These are phyloP conservation scores for Scutellaria baicalensis DNA, from an alignment of 257 asterid species.

Conservation along the genomic window DNA sequence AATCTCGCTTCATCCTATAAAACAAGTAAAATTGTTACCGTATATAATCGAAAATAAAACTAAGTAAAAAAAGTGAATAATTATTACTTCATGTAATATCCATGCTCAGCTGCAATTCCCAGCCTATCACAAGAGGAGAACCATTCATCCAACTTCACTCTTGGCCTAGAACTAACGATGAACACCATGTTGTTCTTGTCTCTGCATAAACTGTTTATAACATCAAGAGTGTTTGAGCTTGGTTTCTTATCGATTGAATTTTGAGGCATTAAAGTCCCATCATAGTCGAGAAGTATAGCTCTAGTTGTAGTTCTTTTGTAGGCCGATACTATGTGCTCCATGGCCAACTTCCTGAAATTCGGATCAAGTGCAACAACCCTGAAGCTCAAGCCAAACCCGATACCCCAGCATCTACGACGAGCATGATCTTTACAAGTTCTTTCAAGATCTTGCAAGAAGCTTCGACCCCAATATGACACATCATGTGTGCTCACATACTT, in stretches of 20 bases:
- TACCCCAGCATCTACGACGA: constrained; percentile 82
- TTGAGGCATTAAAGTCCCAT: constrained; percentile 89
- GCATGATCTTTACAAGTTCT: constrained; percentile 81
- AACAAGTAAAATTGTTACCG: neutral
- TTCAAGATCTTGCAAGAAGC: constrained; percentile 78
- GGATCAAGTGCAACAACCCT: constrained; percentile 85
- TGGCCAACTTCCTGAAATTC: constrained; percentile 65
- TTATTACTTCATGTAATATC: constrained; percentile 60
- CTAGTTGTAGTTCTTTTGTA: constrained; percentile 61
- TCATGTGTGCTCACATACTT: constrained; percentile 85
- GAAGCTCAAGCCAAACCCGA: constrained; percentile 80
- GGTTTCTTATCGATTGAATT: constrained; percentile 79
- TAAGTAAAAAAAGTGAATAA: neutral
- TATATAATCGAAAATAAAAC: neutral
- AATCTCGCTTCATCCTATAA: constrained; percentile 54
- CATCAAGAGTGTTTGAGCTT: constrained; percentile 57
- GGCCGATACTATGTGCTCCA: constrained; percentile 90
- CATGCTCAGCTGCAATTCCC: constrained; percentile 91
- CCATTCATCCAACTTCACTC: constrained; percentile 53
- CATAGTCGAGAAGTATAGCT: constrained; percentile 75
- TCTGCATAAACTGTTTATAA: constrained; percentile 50
- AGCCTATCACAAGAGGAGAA: constrained; percentile 66
- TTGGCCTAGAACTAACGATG: constrained; percentile 58
- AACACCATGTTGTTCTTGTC: constrained; percentile 69
- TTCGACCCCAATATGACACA: constrained; percentile 87